Base-by-base conservation (phyloP, 2,329 filamentous ascomycete genomes). In the Ophiostoma quercus region DNA sequence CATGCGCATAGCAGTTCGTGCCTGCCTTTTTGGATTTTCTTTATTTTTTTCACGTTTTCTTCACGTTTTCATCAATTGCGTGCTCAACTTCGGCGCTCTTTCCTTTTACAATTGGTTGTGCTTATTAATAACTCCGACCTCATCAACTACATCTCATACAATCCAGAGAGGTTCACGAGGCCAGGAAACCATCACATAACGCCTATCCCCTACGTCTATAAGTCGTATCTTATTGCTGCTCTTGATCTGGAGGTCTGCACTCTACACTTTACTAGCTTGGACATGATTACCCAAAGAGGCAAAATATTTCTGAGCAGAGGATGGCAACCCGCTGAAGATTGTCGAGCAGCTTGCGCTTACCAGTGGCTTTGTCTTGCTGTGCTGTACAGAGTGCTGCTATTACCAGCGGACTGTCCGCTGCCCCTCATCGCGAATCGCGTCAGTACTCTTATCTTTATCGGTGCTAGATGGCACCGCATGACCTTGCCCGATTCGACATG, bases 201-300 rank as follows among this genome's bases (percentile, higher is more conserved):
- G 43, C n/a, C 22, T 62, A 41, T 63, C 68, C 19, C 67, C 29
- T 63, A 63, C 32, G 16, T 7, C 3, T 29, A 19, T 32, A 11
- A 11, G 25, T 29, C 16, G 34, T 63, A 63, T 34, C 16, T 37
- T 37, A 19, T 63, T 63, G 32, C 60, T 63, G 16, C 32, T 37
- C 29, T 47, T 47, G 43, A n/a, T 47, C 16, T 47, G 43, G 6
- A 16, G 43, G 19, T 47, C 16, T 47, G 43, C 16, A 16, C 39
- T 41, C 11, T 41, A 14, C 39, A 14, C 12, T 11, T 6, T 37
- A 8, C 37, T 57, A 57, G 62, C 63, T 65, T 69, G 68, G 62
- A 66, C 43, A 43, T 67, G 37, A 37, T 67, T 67, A 66, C 68
- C 68, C n/a, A 69, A 69, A 69, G 14, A 41, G 68, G 68, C 9